phyloP scores from a whole-genome alignment of 2,329 filamentous ascomycete species.

The Aspergillus sp. region DNA sequence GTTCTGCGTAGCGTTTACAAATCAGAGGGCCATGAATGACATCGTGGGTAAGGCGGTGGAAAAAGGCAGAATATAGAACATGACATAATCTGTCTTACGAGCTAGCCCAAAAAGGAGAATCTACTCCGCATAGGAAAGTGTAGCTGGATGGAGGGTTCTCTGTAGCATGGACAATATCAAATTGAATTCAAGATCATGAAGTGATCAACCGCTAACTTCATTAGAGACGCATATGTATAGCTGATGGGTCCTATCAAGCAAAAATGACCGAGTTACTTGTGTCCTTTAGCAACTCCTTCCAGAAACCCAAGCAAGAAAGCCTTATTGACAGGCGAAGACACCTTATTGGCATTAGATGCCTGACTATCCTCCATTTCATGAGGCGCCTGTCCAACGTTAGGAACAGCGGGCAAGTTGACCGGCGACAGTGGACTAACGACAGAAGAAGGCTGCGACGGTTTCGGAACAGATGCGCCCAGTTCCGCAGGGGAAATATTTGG shows the following conservation, averaged over 20 bases:
- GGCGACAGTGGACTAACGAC: conserved; percentile 36
- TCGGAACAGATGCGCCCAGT: conserved; percentile 21
- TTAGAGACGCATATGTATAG: not conserved
- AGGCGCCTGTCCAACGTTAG: conserved; percentile 24
- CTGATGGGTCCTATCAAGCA: not conserved
- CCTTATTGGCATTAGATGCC: conserved; percentile 51
- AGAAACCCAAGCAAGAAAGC: conserved; percentile 76
- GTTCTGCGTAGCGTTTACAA: conserved; percentile 25
- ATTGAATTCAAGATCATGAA: not conserved
- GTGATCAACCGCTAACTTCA: not conserved
- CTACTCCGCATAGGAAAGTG: not conserved
- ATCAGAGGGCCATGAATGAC: conserved; percentile 28
- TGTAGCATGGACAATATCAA: not conserved
- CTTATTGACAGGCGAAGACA: conserved; percentile 67
- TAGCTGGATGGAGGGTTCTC: too few species aligned
- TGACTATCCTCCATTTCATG: conserved; percentile 42
- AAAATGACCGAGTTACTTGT: conserved; percentile 27
- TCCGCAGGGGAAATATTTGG: conserved; percentile 24
- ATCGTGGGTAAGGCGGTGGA: conserved; percentile 27
- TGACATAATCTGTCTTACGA: conserved; percentile 13
- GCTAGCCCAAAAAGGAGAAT: not conserved
- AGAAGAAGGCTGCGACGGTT: conserved; percentile 26
- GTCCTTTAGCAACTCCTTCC: conserved; percentile 56
- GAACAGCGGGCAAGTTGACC: conserved; percentile 21
- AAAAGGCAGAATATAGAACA: conserved; percentile 27